These are phyloP conservation scores for Xylaria curta DNA, from an alignment of 495 filamentous ascomycete genomes.

Conservation along the genomic window DNA sequence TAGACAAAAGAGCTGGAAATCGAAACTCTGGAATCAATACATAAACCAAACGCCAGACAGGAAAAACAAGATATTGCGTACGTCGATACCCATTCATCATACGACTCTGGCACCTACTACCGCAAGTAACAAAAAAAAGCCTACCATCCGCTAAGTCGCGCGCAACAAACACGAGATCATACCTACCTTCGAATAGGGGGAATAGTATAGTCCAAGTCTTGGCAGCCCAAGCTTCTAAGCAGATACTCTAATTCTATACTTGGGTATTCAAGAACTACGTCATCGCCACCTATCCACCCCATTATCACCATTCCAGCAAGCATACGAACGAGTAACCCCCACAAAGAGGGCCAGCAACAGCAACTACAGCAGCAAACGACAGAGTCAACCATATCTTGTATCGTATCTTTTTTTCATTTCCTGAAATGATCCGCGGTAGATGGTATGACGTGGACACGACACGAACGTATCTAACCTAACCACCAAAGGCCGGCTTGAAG, in stretches of 20 bases:
- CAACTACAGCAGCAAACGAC: background rate
- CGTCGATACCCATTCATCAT: background rate
- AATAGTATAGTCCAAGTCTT: background rate
- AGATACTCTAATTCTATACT: background rate
- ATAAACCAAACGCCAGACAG: too few species aligned
- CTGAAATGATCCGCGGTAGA: constrained; percentile 4
- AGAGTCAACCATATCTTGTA: background rate
- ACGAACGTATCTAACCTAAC: background rate
- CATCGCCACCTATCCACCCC: background rate
- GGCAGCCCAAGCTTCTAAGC: background rate
- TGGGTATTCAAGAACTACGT: background rate
- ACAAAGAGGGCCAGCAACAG: background rate
- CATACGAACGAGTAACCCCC: background rate
- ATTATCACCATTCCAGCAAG: background rate
- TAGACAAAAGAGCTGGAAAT: too few species aligned
- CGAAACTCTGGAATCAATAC: too few species aligned
- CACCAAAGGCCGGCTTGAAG: background rate
- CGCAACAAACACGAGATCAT: too few species aligned
- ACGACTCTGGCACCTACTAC: background rate
- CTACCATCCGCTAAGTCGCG: too few species aligned
- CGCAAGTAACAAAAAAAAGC: too few species aligned
- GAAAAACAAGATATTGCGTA: background rate
- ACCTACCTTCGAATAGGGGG: background rate
- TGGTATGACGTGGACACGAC: background rate
- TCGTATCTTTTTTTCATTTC: constrained; percentile 24